A percentile compares a stretch with the other conserved stretches of the same genome.
Conservation (phyloP, 1,139 yeast genomes). For the Pichia inconspicua region DNA sequence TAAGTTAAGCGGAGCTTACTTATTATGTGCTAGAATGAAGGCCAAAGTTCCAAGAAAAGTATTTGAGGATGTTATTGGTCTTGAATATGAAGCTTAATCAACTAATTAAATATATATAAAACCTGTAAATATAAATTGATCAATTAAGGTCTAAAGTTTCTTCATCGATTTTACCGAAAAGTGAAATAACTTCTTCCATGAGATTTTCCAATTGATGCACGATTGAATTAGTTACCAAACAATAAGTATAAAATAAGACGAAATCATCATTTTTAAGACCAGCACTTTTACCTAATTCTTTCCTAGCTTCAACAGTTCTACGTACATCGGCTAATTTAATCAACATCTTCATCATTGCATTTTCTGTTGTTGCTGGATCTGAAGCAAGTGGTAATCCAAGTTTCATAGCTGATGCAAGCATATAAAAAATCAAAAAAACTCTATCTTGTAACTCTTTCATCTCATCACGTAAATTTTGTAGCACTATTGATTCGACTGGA, state of each 20-base stretch:
- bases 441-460: slow-evolving; percentile 64
- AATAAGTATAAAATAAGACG: slow-evolving; percentile 66
- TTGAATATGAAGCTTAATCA: slow-evolving; percentile 19
- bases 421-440: slow-evolving; percentile 65
- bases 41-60: slow-evolving; percentile 80
- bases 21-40: slow-evolving; percentile 76
- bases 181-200: slow-evolving; percentile 43
- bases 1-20: slow-evolving; percentile 87
- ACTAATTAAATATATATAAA: not conserved
- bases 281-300: slow-evolving; percentile 17
- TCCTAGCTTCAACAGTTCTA: slow-evolving; percentile 20
- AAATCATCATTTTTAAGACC: slow-evolving; percentile 56
- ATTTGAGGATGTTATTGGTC: slow-evolving; percentile 66
- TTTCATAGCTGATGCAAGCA: slow-evolving; percentile 69
- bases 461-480: slow-evolving; percentile 49
- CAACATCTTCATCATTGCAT: slow-evolving; percentile 64
- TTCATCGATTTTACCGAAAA: slow-evolving; percentile 44
- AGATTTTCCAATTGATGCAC: slow-evolving; percentile 58
- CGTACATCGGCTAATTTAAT: slow-evolving; percentile 52
- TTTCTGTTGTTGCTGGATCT: slow-evolving; percentile 71
- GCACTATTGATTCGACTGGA: slow-evolving; percentile 46
- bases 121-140: not conserved
- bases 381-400: slow-evolving; percentile 72
- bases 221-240: slow-evolving; percentile 62
- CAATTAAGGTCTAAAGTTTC: slow-evolving; percentile 23